These are phyloP conservation scores for Nannochloropsis oceanica DNA, from an alignment of 108 stramenopile species.

Conservation along the genomic window DNA sequence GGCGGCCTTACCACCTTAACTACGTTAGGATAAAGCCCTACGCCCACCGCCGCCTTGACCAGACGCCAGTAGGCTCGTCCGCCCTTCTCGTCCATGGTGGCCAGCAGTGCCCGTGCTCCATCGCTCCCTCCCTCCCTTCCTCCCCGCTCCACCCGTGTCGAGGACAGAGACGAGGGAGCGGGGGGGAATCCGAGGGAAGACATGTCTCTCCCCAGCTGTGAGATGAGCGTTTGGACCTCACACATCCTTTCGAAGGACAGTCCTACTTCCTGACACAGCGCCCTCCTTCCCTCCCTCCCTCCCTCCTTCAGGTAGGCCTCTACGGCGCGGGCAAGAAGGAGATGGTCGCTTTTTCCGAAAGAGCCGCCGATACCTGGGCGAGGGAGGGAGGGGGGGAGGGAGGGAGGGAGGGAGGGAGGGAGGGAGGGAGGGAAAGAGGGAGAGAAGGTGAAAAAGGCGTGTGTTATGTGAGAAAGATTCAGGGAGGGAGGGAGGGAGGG, in stretches of 20 bases:
- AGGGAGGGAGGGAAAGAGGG: too few species aligned
- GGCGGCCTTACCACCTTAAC: slow-evolving; percentile 10
- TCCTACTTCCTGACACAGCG: slow-evolving; percentile 15
- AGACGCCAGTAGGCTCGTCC: slow-evolving; percentile 33
- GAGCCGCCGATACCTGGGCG: slow-evolving; percentile 3
- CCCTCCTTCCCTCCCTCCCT: neutral
- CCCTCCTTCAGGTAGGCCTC: slow-evolving; percentile 8
- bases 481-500: slow-evolving; percentile 46
- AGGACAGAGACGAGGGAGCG: neutral
- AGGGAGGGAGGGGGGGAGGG: too few species aligned
- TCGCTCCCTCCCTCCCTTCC: too few species aligned
- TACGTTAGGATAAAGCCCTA: slow-evolving; percentile 83
- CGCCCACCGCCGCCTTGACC: slow-evolving; percentile 63
- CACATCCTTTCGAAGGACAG: slow-evolving; percentile 15
- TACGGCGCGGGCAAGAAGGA: slow-evolving; percentile 23
- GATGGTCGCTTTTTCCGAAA: slow-evolving; percentile 44
- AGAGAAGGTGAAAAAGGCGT: too few species aligned
- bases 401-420: too few species aligned
- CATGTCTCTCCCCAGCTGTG: slow-evolving; percentile 25
- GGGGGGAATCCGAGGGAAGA: slow-evolving; percentile 13
- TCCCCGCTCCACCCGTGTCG: neutral
- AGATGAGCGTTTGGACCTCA: slow-evolving; percentile 12
- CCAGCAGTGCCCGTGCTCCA: too few species aligned
- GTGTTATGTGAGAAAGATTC: too few species aligned
- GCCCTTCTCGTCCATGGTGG: too few species aligned